These are phyloP conservation scores for Colletotrichum tabaci DNA, from an alignment of 2,329 filamentous ascomycete species.

Conservation along the genomic window DNA sequence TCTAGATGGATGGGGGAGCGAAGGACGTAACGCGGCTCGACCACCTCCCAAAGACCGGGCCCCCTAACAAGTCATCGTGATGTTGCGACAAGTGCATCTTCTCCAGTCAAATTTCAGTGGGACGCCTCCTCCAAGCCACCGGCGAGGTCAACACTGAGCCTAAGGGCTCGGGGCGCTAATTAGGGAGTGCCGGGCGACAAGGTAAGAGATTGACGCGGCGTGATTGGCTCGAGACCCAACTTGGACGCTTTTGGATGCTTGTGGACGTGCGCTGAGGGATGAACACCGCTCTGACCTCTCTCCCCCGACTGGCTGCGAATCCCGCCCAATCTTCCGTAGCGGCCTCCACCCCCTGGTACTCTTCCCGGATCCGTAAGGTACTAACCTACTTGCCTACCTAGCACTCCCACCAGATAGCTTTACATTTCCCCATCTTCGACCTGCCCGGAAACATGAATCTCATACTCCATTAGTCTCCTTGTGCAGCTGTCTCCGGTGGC, in stretches of 20 bases:
- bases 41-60: background rate
- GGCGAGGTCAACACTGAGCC: conserved; percentile 7
- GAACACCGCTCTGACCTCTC: conserved; percentile 17
- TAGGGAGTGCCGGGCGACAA: conserved; percentile 10
- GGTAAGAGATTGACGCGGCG: background rate
- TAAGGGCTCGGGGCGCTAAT: background rate
- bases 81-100: background rate
- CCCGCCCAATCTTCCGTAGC: conserved; percentile 10
- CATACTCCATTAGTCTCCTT: conserved; percentile 16
- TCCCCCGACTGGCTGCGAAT: background rate
- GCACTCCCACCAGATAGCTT: background rate
- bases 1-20: background rate
- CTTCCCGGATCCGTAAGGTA: conserved; percentile 15
- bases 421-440: conserved; percentile 16
- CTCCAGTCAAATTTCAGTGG: conserved; percentile 32
- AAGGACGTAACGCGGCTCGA: background rate
- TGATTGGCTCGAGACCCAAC: conserved; percentile 14
- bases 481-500: background rate
- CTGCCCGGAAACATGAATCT: conserved; percentile 29
- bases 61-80: conserved; percentile 7
- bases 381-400: background rate
- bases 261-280: conserved; percentile 1
- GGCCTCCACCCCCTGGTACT: background rate
- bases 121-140: conserved; percentile 37
- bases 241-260: background rate